phyloP scores from a whole-genome alignment of 768 basidiomycete genomes.

The Xanthoconium purpureum region DNA sequence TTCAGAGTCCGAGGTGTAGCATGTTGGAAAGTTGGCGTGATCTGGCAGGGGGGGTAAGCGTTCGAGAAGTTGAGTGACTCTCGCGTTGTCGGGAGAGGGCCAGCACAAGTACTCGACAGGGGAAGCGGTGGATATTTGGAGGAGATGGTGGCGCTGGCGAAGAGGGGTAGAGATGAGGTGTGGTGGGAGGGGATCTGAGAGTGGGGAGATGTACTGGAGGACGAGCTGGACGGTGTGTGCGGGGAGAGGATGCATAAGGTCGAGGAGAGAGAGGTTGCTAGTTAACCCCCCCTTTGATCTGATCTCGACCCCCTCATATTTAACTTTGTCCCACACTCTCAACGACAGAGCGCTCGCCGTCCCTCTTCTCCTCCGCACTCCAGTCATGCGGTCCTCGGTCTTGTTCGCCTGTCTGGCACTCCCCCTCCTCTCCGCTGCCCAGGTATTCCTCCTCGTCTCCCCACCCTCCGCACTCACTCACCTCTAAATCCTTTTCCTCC shows the following conservation, averaged over 20 bases:
- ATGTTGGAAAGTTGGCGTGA: conserved; percentile 30
- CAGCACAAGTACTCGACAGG: conserved; percentile 62
- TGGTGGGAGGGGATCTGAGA: conserved; percentile 50
- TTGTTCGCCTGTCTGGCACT: conserved; percentile 32
- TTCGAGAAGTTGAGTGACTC: conserved; percentile 44
- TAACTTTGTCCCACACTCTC: conserved; percentile 11
- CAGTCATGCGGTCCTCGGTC: conserved; percentile 30
- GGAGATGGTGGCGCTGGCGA: conserved; percentile 62
- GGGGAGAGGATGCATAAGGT: conserved; percentile 35
- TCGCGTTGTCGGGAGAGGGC: conserved; percentile 45
- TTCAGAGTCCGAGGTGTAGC: conserved; percentile 49
- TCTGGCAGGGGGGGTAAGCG: conserved; percentile 27
- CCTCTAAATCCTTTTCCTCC: neutral
- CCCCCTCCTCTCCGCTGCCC: conserved; percentile 27
- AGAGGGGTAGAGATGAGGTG: conserved; percentile 60
- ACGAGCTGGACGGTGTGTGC: conserved; percentile 43
- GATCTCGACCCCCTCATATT: conserved; percentile 8
- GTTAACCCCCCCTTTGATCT: neutral
- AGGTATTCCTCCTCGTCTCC: conserved; percentile 24
- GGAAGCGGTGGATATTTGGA: conserved; percentile 49
- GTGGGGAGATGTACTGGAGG: conserved; percentile 57
- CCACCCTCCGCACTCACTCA: neutral
- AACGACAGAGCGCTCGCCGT: neutral
- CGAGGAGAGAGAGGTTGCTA: neutral
- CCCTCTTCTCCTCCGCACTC: neutral